A percentile compares a stretch with the other conserved stretches of the same genome.
phyloP scores from a whole-genome alignment of 2,329 filamentous ascomycete genomes.

The Reticulascus tulasneorum region DNA sequence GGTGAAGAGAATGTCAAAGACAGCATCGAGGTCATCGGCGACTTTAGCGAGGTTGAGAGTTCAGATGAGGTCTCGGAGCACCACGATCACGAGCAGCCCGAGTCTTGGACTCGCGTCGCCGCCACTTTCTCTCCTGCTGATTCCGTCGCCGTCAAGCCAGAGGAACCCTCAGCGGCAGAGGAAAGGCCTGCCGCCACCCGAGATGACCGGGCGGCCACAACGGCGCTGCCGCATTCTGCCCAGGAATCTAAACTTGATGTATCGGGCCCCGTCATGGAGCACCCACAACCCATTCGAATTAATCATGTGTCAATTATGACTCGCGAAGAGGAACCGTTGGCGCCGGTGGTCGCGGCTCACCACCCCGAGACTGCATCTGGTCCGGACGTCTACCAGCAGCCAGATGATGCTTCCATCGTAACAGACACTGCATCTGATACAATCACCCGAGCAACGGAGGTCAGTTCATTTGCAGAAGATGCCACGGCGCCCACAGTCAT shows the following conservation, averaged over 20 bases:
- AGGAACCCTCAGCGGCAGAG: too few relatives aligned
- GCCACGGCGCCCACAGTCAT: too few relatives aligned
- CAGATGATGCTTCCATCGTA: too few relatives aligned
- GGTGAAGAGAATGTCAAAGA: slow-evolving; percentile 52
- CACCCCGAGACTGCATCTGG: too few relatives aligned
- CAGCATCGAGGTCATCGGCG: slow-evolving; percentile 53
- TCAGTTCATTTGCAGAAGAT: too few relatives aligned
- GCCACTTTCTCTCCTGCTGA: not conserved
- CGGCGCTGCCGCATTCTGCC: not conserved
- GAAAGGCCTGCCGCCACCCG: too few relatives aligned
- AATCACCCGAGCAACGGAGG: too few relatives aligned
- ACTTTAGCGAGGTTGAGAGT: slow-evolving; percentile 23
- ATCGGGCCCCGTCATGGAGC: slow-evolving; percentile 8
- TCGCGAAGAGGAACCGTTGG: slow-evolving; percentile 7
- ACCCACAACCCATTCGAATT: slow-evolving; percentile 13
- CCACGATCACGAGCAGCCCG: slow-evolving; percentile 6
- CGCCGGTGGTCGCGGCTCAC: too few relatives aligned
- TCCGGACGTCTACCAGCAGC: too few relatives aligned
- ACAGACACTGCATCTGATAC: too few relatives aligned
- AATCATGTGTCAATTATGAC: slow-evolving; percentile 13
- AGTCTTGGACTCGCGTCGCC: slow-evolving; percentile 5
- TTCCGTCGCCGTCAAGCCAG: slow-evolving; percentile 2
- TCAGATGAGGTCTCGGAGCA: slow-evolving; percentile 23
- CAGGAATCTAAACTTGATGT: too few relatives aligned
- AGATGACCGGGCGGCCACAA: too few relatives aligned